Evolutionary conservation across 202 grass and related monocot species (phyloP).

Genomic region (Schoenoplectus tabernaemontani): DNA sequence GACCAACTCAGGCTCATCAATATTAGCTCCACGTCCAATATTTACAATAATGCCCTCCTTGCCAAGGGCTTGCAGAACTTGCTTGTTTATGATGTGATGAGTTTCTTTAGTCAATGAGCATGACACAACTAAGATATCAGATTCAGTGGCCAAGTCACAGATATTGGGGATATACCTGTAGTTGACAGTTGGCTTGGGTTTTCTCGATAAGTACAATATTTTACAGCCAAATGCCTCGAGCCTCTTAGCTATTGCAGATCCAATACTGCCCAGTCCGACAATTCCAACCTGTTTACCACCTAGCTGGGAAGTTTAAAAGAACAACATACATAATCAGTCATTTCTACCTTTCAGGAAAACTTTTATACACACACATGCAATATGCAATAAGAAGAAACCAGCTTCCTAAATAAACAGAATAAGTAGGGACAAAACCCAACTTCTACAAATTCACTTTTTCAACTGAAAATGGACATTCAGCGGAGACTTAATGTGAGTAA

Average conservation of each 20-base stretch:
- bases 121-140: slow-evolving; percentile 35
- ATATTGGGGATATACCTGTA: slow-evolving; percentile 28
- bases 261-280: slow-evolving; percentile 53
- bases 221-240: slow-evolving; percentile 40
- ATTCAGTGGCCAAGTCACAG: slow-evolving; percentile 27
- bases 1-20: slow-evolving; percentile 49
- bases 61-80: slow-evolving; percentile 42
- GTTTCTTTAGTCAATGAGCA: slow-evolving; percentile 52
- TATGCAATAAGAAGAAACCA: neutral
- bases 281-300: slow-evolving; percentile 48
- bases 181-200: slow-evolving; percentile 7
- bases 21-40: slow-evolving; percentile 38
- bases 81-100: slow-evolving; percentile 25
- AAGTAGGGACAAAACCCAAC: neutral
- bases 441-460: neutral
- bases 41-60: slow-evolving; percentile 45
- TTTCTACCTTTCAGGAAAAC: neutral
- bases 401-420: neutral
- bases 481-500: neutral
- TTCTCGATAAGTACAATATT: slow-evolving; percentile 40
- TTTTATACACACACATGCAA: neutral
- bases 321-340: neutral
- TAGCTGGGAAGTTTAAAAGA: slow-evolving; percentile 19
- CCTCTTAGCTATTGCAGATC: slow-evolving; percentile 29
- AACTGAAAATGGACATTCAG: neutral